Evolutionary conservation across 1,139 yeast species (phyloP), one percentile per base, ranked within the genome.

Genomic region (Suhomyces choctaworum): DNA sequence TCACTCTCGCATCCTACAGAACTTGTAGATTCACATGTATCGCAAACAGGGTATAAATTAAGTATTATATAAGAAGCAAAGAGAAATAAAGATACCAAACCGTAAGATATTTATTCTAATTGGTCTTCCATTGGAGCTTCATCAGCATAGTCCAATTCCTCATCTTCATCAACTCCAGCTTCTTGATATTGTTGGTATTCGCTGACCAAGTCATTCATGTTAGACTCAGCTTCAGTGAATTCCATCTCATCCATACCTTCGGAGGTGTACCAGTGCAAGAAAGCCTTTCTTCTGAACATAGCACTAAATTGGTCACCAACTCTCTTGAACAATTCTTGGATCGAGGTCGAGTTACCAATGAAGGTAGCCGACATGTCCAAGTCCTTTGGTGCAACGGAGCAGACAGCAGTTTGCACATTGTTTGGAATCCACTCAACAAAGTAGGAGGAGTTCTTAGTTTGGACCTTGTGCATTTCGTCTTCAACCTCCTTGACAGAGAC

Each of bases 381-480:
- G 52, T 76, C 94, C 64, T 76, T 79, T 53, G 96, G 96, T 29
- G 96, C 86, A 46, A 87, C 92, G 13, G 92, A 81, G 66, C 95
- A 87, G 41, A 88, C 88, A 39, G 95, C 92, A 25, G 95, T 85
- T 70, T 89, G 96, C 46, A 89, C 96, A 60, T 89, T 89, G 66
- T 88, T 88, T 58, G 97, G 96, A 66, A 89, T 89, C 96, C 96
- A 89, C 64, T 89, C 96, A 40, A 89, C 97, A 56, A 87, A 87
- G 61, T 82, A 80, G 39, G 82, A 78, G 15, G 89, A 73, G 64
- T 87, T 83, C 64, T 84, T 82, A 42, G 84, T 78, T 69, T 88
- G 95, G 42, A 85, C 86, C 59, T 80, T 80, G 63, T 72, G 78
- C 90, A 88, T 86, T 64, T 87, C 95, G 58, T 88, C 96, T 60